Percentiles rank a stretch among this genome's conserved stretches.
Conservation (phyloP, 345 rosid genomes). For the Hibiscus syriacus region DNA sequence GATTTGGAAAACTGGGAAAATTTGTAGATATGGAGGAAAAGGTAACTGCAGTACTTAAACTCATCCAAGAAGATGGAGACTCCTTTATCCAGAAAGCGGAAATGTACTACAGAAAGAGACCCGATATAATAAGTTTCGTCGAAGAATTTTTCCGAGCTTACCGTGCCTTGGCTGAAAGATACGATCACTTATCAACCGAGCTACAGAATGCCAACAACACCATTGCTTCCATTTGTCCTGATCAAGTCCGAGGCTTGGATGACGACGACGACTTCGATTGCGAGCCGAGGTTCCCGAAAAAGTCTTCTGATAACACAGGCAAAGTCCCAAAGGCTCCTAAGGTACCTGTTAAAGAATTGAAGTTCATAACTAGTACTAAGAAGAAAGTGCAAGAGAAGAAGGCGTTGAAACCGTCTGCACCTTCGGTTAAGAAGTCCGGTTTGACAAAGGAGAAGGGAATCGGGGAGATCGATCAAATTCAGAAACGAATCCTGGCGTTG, state of each 20-base stretch:
- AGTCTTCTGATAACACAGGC: not conserved
- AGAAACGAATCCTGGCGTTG: constrained; percentile 63
- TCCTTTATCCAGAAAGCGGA: constrained; percentile 94
- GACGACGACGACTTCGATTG: constrained; percentile 37
- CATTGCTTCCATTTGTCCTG: constrained; percentile 74
- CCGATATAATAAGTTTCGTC: constrained; percentile 77
- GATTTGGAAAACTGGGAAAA: not conserved
- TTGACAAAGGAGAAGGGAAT: constrained; percentile 58
- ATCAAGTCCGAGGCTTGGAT: constrained; percentile 55
- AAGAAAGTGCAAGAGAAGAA: constrained; percentile 57
- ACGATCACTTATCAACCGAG: constrained; percentile 87
- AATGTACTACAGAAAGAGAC: constrained; percentile 96
- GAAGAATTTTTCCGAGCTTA: constrained; percentile 86
- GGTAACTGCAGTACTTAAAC: constrained; percentile 57
- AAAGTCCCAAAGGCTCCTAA: constrained; percentile 67
- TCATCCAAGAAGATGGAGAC: constrained; percentile 88
- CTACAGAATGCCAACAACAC: constrained; percentile 95
- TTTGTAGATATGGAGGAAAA: constrained; percentile 89
- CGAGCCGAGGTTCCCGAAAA: constrained; percentile 22
- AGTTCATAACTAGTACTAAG: constrained; percentile 4
- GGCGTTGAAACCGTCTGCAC: constrained; percentile 14
- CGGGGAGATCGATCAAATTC: constrained; percentile 62
- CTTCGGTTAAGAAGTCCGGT: constrained; percentile 42
- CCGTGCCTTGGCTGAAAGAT: constrained; percentile 83
- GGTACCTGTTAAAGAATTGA: constrained; percentile 1